Conservation (phyloP, 306 rosid species). For the Carpinus viminea region DNA sequence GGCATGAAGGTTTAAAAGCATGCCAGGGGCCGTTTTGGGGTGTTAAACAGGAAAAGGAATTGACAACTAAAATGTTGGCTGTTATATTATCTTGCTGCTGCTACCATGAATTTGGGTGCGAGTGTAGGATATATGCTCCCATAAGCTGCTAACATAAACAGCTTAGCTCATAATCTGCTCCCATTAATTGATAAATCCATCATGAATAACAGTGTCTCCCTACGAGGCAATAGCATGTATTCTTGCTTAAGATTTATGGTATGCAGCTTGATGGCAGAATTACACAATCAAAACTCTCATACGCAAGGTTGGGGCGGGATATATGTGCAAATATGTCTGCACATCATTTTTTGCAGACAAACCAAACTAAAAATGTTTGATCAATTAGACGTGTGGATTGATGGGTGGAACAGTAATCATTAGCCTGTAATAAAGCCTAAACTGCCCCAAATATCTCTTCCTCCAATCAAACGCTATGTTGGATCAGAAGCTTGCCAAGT, state of each 20-base stretch:
- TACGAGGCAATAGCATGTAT: background rate
- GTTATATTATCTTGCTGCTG: background rate
- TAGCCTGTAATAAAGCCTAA: background rate
- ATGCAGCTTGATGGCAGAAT: background rate
- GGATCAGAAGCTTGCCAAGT: background rate
- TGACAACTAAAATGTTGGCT: background rate
- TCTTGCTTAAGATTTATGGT: background rate
- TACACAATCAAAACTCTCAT: background rate
- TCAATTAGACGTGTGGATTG: background rate
- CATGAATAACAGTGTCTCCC: background rate
- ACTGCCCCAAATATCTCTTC: background rate
- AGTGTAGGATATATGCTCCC: too few species aligned
- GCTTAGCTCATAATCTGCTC: background rate
- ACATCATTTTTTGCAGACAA: background rate
- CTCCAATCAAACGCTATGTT: background rate
- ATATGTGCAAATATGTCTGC: background rate
- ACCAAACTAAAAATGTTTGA: background rate
- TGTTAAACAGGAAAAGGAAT: background rate
- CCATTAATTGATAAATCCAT: background rate
- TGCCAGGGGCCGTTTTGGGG: background rate
- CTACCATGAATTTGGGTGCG: background rate
- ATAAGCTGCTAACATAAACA: background rate
- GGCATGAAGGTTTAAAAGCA: constrained; percentile 5
- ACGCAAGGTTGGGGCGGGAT: too few species aligned
- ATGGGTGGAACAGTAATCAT: background rate